Evolutionary conservation across 352 stramenopile genomes (phyloP).

Genomic region (Plasmopara muralis): DNA sequence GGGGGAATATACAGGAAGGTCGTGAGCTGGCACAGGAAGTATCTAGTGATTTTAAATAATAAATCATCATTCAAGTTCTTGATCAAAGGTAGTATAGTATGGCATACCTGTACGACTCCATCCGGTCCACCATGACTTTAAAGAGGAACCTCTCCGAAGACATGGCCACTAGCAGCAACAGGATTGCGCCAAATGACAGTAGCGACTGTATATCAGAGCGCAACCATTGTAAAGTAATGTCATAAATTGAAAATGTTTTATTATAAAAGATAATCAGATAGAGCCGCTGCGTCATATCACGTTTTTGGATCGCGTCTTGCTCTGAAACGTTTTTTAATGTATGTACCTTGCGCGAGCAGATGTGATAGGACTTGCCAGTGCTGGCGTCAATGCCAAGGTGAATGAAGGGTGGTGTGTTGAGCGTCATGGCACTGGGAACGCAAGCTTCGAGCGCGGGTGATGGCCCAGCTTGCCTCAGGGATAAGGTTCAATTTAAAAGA

Average conservation of each 20-base stretch:
- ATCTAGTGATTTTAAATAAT: slow-evolving; percentile 30
- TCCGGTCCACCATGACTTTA: slow-evolving; percentile 85
- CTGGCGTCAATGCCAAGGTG: slow-evolving; percentile 75
- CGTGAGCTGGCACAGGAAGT: slow-evolving; percentile 84
- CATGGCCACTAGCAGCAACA: slow-evolving; percentile 73
- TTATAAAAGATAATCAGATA: neutral
- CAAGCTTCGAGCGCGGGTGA: neutral
- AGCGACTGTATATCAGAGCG: slow-evolving; percentile 41
- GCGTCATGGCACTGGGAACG: slow-evolving; percentile 36
- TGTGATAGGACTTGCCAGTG: slow-evolving; percentile 80
- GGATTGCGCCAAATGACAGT: slow-evolving; percentile 62
- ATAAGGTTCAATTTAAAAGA: neutral
- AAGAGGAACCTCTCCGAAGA: slow-evolving; percentile 81
- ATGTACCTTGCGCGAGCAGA: slow-evolving; percentile 77
- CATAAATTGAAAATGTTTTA: no score
- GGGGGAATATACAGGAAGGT: slow-evolving; percentile 86
- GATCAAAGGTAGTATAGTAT: neutral
- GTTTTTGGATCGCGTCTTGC: slow-evolving; percentile 2
- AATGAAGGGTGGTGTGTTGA: slow-evolving; percentile 66
- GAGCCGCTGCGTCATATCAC: neutral
- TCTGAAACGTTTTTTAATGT: neutral
- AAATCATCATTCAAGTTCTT: neutral
- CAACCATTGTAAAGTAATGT: neutral
- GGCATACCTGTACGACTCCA: slow-evolving; percentile 80
- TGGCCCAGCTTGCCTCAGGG: neutral